These are phyloP conservation scores for Amyloporia xantha DNA, from an alignment of 768 basidiomycete species.

Conservation along the genomic window DNA sequence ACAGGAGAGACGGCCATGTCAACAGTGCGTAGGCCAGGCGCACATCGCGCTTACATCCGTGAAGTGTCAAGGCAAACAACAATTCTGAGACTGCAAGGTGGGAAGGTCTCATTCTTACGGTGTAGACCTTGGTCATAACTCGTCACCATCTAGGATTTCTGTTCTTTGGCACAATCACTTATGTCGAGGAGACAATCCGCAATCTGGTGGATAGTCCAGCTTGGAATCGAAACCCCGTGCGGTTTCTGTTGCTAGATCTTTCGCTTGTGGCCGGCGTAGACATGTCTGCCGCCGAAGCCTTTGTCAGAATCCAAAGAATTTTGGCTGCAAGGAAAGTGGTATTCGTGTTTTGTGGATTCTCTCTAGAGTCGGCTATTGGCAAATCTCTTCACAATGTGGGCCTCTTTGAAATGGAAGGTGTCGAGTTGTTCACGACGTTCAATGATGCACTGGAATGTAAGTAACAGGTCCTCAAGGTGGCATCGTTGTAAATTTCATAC, in stretches of 20 bases:
- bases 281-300: constrained; percentile 92
- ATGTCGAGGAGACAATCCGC: constrained; percentile 84
- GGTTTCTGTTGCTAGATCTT: constrained; percentile 87
- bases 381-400: constrained; percentile 73
- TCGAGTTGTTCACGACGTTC: constrained; percentile 75
- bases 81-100: constrained; percentile 81
- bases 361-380: constrained; percentile 55
- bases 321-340: constrained; percentile 70
- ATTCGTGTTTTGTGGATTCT: constrained; percentile 84
- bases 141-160: constrained; percentile 54
- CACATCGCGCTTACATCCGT: constrained; percentile 86
- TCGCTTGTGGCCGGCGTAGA: constrained; percentile 85
- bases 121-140: background rate
- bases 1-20: constrained; percentile 83
- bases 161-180: constrained; percentile 89
- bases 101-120: background rate
- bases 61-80: constrained; percentile 89
- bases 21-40: constrained; percentile 82
- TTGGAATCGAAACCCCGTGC: constrained; percentile 72
- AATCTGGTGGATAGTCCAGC: constrained; percentile 61
- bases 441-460: constrained; percentile 92
- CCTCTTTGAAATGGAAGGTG: constrained; percentile 67
- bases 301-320: constrained; percentile 83
- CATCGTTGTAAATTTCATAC: too few species aligned
- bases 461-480: constrained; percentile 24